phyloP scores from a whole-genome alignment of 768 basidiomycete genomes.

The Phanerochaete carnosa region DNA sequence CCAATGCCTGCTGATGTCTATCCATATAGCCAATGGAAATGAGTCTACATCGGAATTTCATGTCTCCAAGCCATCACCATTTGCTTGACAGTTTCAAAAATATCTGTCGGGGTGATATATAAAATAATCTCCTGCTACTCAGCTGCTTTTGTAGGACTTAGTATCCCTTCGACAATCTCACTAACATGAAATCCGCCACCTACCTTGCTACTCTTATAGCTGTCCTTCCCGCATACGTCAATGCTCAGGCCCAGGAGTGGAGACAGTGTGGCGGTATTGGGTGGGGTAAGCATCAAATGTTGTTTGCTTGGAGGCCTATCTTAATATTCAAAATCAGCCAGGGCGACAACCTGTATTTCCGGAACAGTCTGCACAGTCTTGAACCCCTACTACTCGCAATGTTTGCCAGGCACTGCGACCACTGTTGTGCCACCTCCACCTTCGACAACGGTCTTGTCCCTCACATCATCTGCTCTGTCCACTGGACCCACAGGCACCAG shows the following conservation, averaged over 20 bases:
- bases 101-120: conserved; percentile 6
- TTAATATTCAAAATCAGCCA: conserved; percentile 17
- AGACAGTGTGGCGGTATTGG: conserved; percentile 54
- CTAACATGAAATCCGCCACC: conserved; percentile 42
- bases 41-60: conserved; percentile 27
- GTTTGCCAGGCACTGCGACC: conserved; percentile 15
- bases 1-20: conserved; percentile 25
- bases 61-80: not conserved
- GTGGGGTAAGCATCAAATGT: conserved; percentile 39
- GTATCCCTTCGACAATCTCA: conserved; percentile 5
- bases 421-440: conserved; percentile 11
- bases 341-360: conserved; percentile 30
- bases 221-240: conserved; percentile 41
- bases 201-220: conserved; percentile 35
- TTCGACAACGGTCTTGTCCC: conserved; percentile 16
- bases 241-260: conserved; percentile 40
- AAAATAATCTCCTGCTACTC: not conserved
- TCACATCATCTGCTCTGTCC: conserved; percentile 24
- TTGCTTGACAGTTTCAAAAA: not conserved
- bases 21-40: conserved; percentile 20
- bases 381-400: conserved; percentile 34
- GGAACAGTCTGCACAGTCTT: conserved; percentile 28
- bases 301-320: not conserved
- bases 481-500: conserved; percentile 24
- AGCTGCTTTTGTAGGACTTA: conserved; percentile 7